Evolutionary conservation across 441 rosid genomes (phyloP).

Genomic region (Pelargonium cotyledonis): DNA sequence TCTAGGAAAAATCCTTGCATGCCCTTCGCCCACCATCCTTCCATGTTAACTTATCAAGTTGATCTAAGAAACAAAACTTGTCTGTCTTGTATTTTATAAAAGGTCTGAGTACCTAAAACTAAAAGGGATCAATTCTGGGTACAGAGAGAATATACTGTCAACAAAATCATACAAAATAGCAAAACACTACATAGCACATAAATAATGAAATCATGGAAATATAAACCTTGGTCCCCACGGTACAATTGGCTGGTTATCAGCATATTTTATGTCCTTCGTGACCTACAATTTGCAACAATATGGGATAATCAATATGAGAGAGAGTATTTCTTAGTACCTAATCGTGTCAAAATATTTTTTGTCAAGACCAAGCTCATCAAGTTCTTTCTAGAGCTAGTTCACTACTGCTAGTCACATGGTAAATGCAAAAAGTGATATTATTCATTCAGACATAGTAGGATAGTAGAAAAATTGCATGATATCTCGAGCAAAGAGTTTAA

Average conservation of each 20-base stretch:
- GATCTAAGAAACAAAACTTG: too few relatives aligned
- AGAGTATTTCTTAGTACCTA: neutral
- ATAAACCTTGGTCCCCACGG: conserved; percentile 96
- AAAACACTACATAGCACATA: neutral
- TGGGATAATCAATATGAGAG: conserved; percentile 11
- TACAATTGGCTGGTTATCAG: conserved; percentile 87
- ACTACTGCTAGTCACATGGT: too few relatives aligned
- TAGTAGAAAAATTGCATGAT: too few relatives aligned
- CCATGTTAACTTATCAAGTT: too few relatives aligned
- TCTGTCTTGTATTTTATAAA: too few relatives aligned
- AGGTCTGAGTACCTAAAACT: neutral
- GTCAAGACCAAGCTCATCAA: neutral
- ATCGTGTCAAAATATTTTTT: neutral
- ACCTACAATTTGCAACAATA: conserved; percentile 47
- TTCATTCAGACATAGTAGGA: too few relatives aligned
- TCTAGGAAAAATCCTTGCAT: neutral
- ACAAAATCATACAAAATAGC: neutral
- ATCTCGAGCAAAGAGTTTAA: too few relatives aligned
- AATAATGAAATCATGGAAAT: conserved; percentile 7
- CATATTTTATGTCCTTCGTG: conserved; percentile 87
- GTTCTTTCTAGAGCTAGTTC: too few relatives aligned
- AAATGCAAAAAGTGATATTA: too few relatives aligned
- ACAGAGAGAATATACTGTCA: neutral
- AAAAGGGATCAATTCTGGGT: neutral
- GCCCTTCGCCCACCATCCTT: neutral